A percentile compares a stretch with the other conserved stretches of the same genome.
Evolutionary conservation across 768 basidiomycete genomes (phyloP).

Genomic region (Daedalea quercina): DNA sequence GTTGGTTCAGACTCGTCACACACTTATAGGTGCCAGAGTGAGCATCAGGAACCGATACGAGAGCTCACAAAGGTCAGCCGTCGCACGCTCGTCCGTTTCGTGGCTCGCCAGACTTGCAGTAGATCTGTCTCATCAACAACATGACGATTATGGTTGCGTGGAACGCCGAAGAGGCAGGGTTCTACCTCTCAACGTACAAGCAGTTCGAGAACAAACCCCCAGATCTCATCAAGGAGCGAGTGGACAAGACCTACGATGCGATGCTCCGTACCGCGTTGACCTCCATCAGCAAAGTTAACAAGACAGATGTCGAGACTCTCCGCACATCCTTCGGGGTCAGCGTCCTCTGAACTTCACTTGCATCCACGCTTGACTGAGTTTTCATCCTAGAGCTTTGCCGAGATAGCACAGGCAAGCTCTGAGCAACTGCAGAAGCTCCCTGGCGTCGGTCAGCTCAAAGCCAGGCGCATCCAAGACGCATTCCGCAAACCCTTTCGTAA

Average conservation of each 20-base stretch:
- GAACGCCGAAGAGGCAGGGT: constrained; percentile 86
- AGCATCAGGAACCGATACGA: constrained; percentile 86
- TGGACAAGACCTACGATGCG: constrained; percentile 83
- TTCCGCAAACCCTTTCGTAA: constrained; percentile 87
- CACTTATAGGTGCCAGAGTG: constrained; percentile 45
- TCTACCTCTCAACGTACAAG: constrained; percentile 88
- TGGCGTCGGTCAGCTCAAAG: constrained; percentile 92
- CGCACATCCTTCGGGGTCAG: constrained; percentile 87
- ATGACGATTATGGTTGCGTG: constrained; percentile 91
- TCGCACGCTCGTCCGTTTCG: neutral
- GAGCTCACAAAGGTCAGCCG: constrained; percentile 78
- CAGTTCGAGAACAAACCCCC: constrained; percentile 92
- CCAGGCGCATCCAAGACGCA: constrained; percentile 83
- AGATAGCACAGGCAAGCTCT: constrained; percentile 65
- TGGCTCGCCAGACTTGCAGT: neutral
- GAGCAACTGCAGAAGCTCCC: constrained; percentile 80
- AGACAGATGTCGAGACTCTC: constrained; percentile 93
- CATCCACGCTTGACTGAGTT: too few relatives aligned
- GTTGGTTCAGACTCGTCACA: neutral
- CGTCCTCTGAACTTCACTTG: constrained; percentile 11
- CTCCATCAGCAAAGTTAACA: constrained; percentile 89
- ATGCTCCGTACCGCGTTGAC: constrained; percentile 80
- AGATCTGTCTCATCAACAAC: constrained; percentile 88
- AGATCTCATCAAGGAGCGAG: constrained; percentile 88
- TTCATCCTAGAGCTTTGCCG: constrained; percentile 79